Evolutionary conservation across 2,329 filamentous ascomycete species (phyloP).

Genomic region (Ophiosphaerella herpotricha): DNA sequence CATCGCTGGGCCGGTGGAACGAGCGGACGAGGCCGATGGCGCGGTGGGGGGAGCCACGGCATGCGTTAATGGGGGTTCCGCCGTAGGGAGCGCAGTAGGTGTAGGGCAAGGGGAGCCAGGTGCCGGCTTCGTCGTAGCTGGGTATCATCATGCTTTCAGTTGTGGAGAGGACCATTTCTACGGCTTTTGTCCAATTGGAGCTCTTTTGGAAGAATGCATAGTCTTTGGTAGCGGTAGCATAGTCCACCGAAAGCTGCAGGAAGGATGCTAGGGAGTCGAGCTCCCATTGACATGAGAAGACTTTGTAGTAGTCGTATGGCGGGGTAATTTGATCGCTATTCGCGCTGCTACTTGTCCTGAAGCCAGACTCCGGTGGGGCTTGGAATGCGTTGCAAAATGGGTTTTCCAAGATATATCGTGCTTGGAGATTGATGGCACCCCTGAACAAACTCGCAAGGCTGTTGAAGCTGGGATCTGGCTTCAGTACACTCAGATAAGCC

Average conservation of each 20-base stretch:
- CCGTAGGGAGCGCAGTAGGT: constrained; percentile 51
- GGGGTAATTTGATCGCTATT: constrained; percentile 51
- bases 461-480: constrained; percentile 50
- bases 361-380: constrained; percentile 53
- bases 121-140: constrained; percentile 52
- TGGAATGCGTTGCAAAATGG: constrained; percentile 60
- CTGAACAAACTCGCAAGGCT: constrained; percentile 68
- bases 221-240: constrained; percentile 53
- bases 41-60: constrained; percentile 54
- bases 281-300: constrained; percentile 60
- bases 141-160: constrained; percentile 53
- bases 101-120: constrained; percentile 51
- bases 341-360: constrained; percentile 43
- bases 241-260: constrained; percentile 53
- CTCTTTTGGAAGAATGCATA: constrained; percentile 50
- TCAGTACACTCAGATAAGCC: constrained; percentile 65
- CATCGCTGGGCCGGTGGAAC: constrained; percentile 56
- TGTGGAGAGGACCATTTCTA: constrained; percentile 50
- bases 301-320: constrained; percentile 48
- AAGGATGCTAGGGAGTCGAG: constrained; percentile 57
- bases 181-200: constrained; percentile 52
- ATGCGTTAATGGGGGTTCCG: constrained; percentile 57
- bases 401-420: constrained; percentile 67
- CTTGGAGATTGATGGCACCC: constrained; percentile 73
- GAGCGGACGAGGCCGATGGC: constrained; percentile 56